Evolutionary conservation across 1,139 yeast species (phyloP), one percentile per base, ranked within the genome.

Genomic region (Saccharomyces pastorianus): DNA sequence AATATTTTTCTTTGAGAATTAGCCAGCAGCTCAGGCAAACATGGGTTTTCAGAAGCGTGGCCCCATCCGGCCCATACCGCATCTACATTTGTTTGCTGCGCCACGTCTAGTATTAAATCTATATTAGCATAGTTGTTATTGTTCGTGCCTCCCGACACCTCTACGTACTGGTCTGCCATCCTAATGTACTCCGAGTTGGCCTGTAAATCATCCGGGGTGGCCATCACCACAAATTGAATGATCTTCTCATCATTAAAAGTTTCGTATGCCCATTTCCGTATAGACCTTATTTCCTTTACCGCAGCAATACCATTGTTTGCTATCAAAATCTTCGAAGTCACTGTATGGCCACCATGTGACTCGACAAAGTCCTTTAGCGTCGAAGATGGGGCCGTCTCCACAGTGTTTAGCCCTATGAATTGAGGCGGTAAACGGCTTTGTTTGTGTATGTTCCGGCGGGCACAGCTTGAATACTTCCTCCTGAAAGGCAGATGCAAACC

Each of bases 21-120:
- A 20, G 98, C 97, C 71, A 93, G 79, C 71, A 81, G 83, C 73
- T 93, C 99, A 48, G 99, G 99, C 62, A 93, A 81, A 56, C 78
- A 73, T 17, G 99, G 99, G 74, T 95, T 93, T 76, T 93, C 99
- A 26, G 96, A 88, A 41, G 99, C 99, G 71, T 95, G 99, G 65
- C 99, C 99, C 98, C 98, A 87, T 64, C 99, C 99, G 41, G 99
- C 99, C 99, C 99, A 93, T 57, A 93, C 99, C 27, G 99, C 99
- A 71, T 93, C 96, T 56, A 88, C 98, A 61, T 89, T 82, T 51
- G 96, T 85, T 75, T 97, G 85, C 76, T 93, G 99, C 47, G 99
- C 99, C 55, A 93, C 78, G 68, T 93, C 99, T 51, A 93, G 97
- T 72, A 93, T 93, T 61, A 93, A 79, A 64, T 93, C 99, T 58